A percentile compares a stretch with the other conserved stretches of the same genome.
Conservation (phyloP, 1,284 basidiomycete genomes). For the Malassezia furfur region DNA sequence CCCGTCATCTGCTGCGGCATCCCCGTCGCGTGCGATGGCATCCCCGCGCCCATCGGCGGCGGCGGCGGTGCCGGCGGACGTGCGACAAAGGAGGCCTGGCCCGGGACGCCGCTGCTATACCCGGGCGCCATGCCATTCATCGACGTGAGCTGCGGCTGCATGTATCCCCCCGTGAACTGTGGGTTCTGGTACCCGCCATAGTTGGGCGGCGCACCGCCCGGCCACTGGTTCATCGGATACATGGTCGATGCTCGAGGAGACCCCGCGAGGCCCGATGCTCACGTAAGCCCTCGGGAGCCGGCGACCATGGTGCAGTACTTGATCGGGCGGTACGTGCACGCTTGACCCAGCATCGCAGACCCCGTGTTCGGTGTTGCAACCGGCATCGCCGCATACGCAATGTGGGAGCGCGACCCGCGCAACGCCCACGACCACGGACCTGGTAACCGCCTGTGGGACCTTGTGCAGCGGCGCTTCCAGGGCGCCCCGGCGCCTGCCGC, state of each 20-base stretch:
- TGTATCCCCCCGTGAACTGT: conserved; percentile 32
- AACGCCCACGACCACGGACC: conserved; percentile 31
- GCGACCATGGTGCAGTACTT: conserved; percentile 19
- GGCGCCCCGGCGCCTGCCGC: too few relatives aligned
- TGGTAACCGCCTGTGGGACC: conserved; percentile 28
- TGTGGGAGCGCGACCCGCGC: conserved; percentile 40
- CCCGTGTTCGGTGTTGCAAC: conserved; percentile 39
- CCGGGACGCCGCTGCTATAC: conserved; percentile 19
- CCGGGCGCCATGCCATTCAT: conserved; percentile 26
- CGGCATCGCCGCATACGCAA: conserved; percentile 38
- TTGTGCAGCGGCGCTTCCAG: conserved; percentile 21
- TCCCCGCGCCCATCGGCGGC: conserved; percentile 20
- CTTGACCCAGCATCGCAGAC: conserved; percentile 21
- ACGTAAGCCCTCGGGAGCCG: conserved; percentile 1
- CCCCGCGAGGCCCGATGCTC: conserved; percentile 1
- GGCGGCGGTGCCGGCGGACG: conserved; percentile 14
- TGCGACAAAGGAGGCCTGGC: conserved; percentile 16
- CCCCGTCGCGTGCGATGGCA: conserved; percentile 4
- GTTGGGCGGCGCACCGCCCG: conserved; percentile 21
- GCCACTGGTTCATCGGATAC: conserved; percentile 41
- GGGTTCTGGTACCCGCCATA: conserved; percentile 24
- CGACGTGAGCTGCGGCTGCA: conserved; percentile 29
- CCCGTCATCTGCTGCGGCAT: conserved; percentile 22
- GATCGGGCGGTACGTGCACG: conserved; percentile 20
- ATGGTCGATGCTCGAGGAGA: conserved; percentile 12